Base-by-base conservation (phyloP, 2,329 filamentous ascomycete species). In the Eutypa lata region DNA sequence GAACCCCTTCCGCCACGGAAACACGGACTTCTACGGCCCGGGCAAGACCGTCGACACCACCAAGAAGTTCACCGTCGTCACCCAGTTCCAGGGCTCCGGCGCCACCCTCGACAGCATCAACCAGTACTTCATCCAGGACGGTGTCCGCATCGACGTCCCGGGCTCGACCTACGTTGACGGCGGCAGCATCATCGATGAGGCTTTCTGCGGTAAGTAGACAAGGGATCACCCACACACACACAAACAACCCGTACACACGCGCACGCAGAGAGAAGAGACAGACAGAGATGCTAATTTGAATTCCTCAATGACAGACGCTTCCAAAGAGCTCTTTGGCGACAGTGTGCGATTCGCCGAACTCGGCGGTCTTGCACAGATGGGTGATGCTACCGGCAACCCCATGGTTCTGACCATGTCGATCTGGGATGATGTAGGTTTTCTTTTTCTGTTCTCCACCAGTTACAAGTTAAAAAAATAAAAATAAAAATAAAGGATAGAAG, bases 391-490 rank as follows among this genome's bases (percentile, higher is more conserved):
- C 47, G 68, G 68, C 5, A 65, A 74, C 49, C 81, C 81, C 38
- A 83, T 86, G 79, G 82, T 84, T 22, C 73, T 85, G 11, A 80
- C 83, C 57, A 74, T 85, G 73, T 76, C 72, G n/a, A 68, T 81
- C 54, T 81, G 78, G 79, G 81, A 84, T 59, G 83, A 86, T 68
- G 58, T 55, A 50, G 56, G 58, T 45, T 18, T 38, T 35, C 13
- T 24, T 51, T 19, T n/a, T 35, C 16, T 18, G 14, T 24, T 5
- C 19, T 19, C n/a, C 26, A 31, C 26, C 26, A 31, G 10, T 10
- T 6, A 31, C 26, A 31, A 5, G 6, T 10, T 10, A 10, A 31
- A 31, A 31, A 10, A 31, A 10, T 5, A 31, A 31, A 10, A 31
- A 31, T 5, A 31, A 31, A 31, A 31, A n/a, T n/a, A n/a, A n/a